Evolutionary conservation across 2,329 filamentous ascomycete genomes (phyloP).

Genomic region (Xylaria sp.): DNA sequence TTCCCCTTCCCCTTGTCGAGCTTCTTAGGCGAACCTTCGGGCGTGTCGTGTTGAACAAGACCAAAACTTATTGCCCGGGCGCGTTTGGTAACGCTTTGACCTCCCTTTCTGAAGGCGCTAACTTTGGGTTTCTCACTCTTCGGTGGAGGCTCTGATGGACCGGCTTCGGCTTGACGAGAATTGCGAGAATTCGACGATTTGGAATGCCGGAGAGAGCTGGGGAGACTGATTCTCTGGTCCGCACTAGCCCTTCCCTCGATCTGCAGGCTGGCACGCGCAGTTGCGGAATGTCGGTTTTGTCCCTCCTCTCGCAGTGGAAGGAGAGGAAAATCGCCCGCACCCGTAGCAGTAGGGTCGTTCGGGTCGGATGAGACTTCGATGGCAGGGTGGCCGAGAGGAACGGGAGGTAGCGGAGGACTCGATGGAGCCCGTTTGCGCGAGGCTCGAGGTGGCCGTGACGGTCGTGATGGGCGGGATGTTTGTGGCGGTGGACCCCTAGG

Average conservation of each 20-base stretch:
- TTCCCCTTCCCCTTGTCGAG: conserved; percentile 56
- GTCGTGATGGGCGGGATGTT: conserved; percentile 27
- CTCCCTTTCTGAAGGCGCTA: conserved; percentile 33
- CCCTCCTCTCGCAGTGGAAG: conserved; percentile 54
- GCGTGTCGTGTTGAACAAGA: conserved; percentile 28
- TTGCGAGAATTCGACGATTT: conserved; percentile 30
- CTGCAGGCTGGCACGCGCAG: conserved; percentile 53
- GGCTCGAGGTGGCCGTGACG: conserved; percentile 25
- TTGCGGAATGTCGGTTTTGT: conserved; percentile 47
- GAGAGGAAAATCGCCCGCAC: conserved; percentile 53
- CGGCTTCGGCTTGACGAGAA: conserved; percentile 27
- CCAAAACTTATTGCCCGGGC: conserved; percentile 36
- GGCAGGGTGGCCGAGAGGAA: conserved; percentile 52
- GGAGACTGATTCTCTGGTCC: conserved; percentile 56
- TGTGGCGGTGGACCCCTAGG: conserved; percentile 43
- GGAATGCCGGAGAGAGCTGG: conserved; percentile 52
- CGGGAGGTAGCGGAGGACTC: conserved; percentile 54
- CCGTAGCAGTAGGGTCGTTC: conserved; percentile 42
- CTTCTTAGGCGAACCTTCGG: conserved; percentile 30
- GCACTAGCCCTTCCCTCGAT: conserved; percentile 50
- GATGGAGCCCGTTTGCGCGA: conserved; percentile 52
- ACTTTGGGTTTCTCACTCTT: conserved; percentile 23
- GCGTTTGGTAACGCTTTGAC: conserved; percentile 36
- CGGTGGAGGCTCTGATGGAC: conserved; percentile 28
- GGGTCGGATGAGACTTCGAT: conserved; percentile 43